Percentiles rank a stretch among this genome's conserved stretches.
Conservation (phyloP, 768 basidiomycete species). For the Termitomyces sp. region DNA sequence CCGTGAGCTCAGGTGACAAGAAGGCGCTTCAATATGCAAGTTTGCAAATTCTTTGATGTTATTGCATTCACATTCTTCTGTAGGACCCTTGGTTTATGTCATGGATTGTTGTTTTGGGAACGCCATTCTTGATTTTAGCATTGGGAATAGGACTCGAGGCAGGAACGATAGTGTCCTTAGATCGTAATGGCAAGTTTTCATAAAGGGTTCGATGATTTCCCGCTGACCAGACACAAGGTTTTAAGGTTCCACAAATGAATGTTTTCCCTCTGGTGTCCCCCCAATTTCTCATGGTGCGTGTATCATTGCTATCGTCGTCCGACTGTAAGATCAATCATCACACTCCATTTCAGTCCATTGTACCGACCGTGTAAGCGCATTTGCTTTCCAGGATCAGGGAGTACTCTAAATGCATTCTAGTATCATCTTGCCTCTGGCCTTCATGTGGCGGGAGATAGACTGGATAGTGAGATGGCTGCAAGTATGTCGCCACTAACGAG, state of each 20-base stretch:
- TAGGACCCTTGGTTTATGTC: constrained; percentile 30
- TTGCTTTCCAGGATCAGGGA: background rate
- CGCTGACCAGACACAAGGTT: constrained; percentile 33
- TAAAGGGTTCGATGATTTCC: background rate
- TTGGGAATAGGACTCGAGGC: constrained; percentile 44
- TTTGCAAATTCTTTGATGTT: background rate
- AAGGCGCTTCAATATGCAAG: constrained; percentile 40
- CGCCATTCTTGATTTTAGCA: constrained; percentile 36
- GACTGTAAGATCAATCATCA: background rate
- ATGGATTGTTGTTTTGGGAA: constrained; percentile 29
- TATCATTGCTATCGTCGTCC: background rate
- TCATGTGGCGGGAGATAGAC: constrained; percentile 47
- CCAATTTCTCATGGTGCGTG: constrained; percentile 37
- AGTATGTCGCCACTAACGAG: constrained; percentile 26
- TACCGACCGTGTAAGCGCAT: constrained; percentile 42
- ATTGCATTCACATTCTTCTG: background rate
- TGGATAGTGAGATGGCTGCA: constrained; percentile 54
- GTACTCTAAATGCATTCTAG: constrained; percentile 15
- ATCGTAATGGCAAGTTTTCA: constrained; percentile 32
- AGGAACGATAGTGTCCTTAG: constrained; percentile 35
- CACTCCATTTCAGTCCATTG: constrained; percentile 40
- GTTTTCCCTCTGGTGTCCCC: constrained; percentile 43
- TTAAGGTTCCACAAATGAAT: constrained; percentile 42
- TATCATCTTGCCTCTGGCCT: constrained; percentile 42
- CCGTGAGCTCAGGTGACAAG: constrained; percentile 27